phyloP scores from a whole-genome alignment of 768 basidiomycete genomes.

The Boletus subcaerulescens region DNA sequence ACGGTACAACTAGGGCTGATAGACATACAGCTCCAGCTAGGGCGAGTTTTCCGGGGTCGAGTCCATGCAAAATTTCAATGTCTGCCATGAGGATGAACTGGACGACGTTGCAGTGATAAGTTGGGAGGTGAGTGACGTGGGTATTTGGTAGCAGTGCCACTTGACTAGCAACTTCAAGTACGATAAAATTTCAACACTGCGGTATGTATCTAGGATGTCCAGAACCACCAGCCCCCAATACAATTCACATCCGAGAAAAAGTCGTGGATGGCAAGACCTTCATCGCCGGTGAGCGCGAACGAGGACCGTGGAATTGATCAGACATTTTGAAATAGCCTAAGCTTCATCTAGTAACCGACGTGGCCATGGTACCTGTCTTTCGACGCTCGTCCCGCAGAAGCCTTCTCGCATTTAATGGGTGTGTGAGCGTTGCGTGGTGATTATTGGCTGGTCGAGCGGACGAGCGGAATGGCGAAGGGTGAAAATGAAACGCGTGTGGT shows the following conservation, averaged over 20 bases:
- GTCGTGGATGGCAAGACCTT: too few relatives aligned
- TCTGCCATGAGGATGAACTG: constrained; percentile 48
- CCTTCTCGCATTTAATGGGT: neutral
- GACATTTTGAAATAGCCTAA: neutral
- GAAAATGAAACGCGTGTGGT: neutral
- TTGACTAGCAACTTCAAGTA: too few relatives aligned
- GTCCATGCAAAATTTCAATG: constrained; percentile 68
- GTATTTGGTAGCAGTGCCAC: too few relatives aligned
- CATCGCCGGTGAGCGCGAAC: too few relatives aligned
- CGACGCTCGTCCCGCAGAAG: neutral
- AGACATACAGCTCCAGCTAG: constrained; percentile 55
- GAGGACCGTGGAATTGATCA: neutral
- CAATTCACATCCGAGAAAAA: too few relatives aligned
- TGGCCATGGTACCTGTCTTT: neutral
- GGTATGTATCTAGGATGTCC: too few relatives aligned
- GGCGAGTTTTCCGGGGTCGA: constrained; percentile 72
- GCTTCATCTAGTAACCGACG: neutral
- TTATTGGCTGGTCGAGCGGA: neutral
- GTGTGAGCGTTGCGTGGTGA: neutral
- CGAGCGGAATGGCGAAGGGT: constrained; percentile 8
- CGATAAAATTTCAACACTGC: too few relatives aligned
- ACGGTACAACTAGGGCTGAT: neutral
- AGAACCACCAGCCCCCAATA: too few relatives aligned
- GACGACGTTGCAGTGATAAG: neutral
- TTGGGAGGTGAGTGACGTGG: too few relatives aligned